Percentiles rank a stretch among this genome's conserved stretches.
Conservation (phyloP, 2,329 filamentous ascomycete species). For the Paramyrothecium roridum region DNA sequence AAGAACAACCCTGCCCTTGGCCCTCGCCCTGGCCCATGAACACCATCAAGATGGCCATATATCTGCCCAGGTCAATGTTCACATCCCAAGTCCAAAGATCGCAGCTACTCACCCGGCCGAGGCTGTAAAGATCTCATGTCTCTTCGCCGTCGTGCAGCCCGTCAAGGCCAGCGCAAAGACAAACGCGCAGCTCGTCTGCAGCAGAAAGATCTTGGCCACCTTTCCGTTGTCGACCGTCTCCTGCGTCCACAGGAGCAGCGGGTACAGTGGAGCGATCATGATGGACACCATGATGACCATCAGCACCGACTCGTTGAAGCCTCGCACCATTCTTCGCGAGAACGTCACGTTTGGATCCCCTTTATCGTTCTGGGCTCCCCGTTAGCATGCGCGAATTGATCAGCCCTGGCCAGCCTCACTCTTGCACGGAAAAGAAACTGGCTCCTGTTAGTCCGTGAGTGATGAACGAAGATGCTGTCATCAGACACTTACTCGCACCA, state of each 20-base stretch:
- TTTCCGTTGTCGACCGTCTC: neutral
- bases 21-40: slow-evolving; percentile 3
- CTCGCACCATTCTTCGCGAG: neutral
- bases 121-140: slow-evolving; percentile 5
- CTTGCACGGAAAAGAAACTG: neutral
- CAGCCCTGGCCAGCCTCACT: neutral
- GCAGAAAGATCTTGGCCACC: slow-evolving; percentile 3
- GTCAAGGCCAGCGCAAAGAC: slow-evolving; percentile 2
- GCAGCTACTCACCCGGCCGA: slow-evolving; percentile 6
- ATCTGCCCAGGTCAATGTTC: slow-evolving; percentile 1
- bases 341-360: neutral
- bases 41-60: slow-evolving; percentile 8
- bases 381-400: neutral
- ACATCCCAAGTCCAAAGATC: neutral
- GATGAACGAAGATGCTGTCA: neutral
- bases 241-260: slow-evolving; percentile 4
- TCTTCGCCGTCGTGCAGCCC: slow-evolving; percentile 5
- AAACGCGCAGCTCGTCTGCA: slow-evolving; percentile 3
- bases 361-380: neutral
- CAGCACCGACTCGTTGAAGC: neutral
- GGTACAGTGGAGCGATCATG: slow-evolving; percentile 5
- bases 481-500: neutral
- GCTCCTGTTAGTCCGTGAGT: neutral
- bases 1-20: neutral
- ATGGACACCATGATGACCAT: slow-evolving; percentile 1